Evolutionary conservation across 1,139 yeast species (phyloP).

Genomic region (Zygosaccharomyces pseudobailii): DNA sequence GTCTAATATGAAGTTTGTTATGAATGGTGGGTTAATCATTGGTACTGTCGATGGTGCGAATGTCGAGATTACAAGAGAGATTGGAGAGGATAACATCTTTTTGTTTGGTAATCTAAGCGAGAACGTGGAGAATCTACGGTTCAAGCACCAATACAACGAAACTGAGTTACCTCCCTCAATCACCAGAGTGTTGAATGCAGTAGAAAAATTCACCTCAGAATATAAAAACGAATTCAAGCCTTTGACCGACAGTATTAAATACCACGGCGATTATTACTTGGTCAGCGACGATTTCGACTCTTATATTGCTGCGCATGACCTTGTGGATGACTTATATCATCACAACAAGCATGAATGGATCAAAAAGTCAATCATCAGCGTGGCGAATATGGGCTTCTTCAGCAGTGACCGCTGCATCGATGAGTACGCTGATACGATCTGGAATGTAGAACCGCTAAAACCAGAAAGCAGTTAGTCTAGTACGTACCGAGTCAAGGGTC

Average conservation of each 20-base stretch:
- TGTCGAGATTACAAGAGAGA: conserved; percentile 89
- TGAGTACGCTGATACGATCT: conserved; percentile 88
- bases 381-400: conserved; percentile 93
- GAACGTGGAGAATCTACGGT: conserved; percentile 80
- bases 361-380: conserved; percentile 68
- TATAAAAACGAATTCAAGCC: conserved; percentile 62
- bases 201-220: conserved; percentile 60
- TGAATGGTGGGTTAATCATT: conserved; percentile 88
- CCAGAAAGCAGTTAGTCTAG: conserved; percentile 10
- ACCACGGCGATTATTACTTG: conserved; percentile 80
- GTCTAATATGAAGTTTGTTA: conserved; percentile 90
- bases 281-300: conserved; percentile 87
- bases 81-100: conserved; percentile 90
- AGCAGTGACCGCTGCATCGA: conserved; percentile 86
- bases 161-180: conserved; percentile 49
- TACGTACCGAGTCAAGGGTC: too few relatives aligned
- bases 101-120: conserved; percentile 88
- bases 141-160: conserved; percentile 60
- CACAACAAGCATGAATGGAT: conserved; percentile 68
- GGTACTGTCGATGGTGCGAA: conserved; percentile 98
- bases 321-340: conserved; percentile 68
- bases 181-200: conserved; percentile 57
- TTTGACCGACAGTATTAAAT: conserved; percentile 61
- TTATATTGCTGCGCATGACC: conserved; percentile 72
- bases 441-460: conserved; percentile 77